Conservation (phyloP, 768 basidiomycete genomes). For the Symmetrospora coprosmae region DNA sequence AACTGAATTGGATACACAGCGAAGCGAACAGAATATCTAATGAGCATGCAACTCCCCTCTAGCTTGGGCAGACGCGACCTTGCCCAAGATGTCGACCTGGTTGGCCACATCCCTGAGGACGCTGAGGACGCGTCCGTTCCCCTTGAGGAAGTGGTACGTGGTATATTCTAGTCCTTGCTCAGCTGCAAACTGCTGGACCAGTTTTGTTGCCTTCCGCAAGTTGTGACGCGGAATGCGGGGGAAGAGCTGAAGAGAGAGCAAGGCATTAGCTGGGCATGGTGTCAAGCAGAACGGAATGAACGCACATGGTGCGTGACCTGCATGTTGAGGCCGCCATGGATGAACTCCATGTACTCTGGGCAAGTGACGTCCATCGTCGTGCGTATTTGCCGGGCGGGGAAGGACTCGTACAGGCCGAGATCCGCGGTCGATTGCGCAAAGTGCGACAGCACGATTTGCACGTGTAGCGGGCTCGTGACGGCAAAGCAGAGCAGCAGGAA, state of each 20-base stretch:
- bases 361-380: constrained; percentile 97
- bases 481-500: constrained; percentile 76
- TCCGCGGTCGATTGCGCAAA: constrained; percentile 77
- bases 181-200: constrained; percentile 75
- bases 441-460: constrained; percentile 96
- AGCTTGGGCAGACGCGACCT: constrained; percentile 62
- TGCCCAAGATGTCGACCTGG: constrained; percentile 66
- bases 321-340: constrained; percentile 94
- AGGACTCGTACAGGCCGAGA: constrained; percentile 77
- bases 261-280: neutral
- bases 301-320: constrained; percentile 65
- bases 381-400: constrained; percentile 81
- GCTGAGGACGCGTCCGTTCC: constrained; percentile 69
- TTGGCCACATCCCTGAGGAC: constrained; percentile 72
- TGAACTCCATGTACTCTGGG: constrained; percentile 60
- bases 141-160: constrained; percentile 77
- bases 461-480: constrained; percentile 76
- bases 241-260: constrained; percentile 54
- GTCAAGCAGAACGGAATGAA: neutral
- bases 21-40: neutral
- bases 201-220: constrained; percentile 58
- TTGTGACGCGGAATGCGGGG: constrained; percentile 91
- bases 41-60: constrained; percentile 31
- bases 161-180: constrained; percentile 61
- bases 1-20: neutral